Conservation (phyloP, 192 early-diverging fungal genomes). For the Funneliformis mosseae region DNA sequence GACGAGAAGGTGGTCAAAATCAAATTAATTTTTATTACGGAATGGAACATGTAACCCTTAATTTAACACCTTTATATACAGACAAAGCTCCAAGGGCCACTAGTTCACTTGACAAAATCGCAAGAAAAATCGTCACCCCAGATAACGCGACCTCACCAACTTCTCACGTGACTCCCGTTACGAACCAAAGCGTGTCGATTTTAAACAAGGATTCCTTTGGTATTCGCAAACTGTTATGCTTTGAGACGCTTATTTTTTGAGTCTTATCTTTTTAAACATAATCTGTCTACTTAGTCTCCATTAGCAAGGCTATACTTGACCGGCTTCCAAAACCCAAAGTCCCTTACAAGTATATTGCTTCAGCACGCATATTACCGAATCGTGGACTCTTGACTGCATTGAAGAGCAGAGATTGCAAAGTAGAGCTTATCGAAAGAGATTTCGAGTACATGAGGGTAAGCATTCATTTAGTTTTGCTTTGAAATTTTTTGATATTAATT, state of each 20-base stretch:
- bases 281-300: background rate
- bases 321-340: background rate
- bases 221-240: background rate
- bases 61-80: background rate
- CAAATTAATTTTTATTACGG: background rate
- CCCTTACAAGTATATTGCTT: slow-evolving; percentile 27
- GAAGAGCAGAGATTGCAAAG: slow-evolving; percentile 17
- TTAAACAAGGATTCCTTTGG: background rate
- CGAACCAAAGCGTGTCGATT: background rate
- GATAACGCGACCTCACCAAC: background rate
- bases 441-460: slow-evolving; percentile 30
- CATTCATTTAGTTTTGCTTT: background rate
- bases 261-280: background rate
- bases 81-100: too few species aligned
- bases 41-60: background rate
- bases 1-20: background rate
- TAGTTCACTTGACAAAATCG: too few species aligned
- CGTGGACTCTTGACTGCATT: slow-evolving; percentile 10
- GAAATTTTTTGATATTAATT: background rate
- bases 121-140: too few species aligned
- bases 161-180: background rate
- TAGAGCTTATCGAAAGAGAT: slow-evolving; percentile 30
- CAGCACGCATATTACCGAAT: slow-evolving; percentile 25
- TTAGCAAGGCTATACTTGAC: background rate
- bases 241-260: background rate